phyloP scores from a whole-genome alignment of 169 alveolate genomes.

The Perkinsus olseni region DNA sequence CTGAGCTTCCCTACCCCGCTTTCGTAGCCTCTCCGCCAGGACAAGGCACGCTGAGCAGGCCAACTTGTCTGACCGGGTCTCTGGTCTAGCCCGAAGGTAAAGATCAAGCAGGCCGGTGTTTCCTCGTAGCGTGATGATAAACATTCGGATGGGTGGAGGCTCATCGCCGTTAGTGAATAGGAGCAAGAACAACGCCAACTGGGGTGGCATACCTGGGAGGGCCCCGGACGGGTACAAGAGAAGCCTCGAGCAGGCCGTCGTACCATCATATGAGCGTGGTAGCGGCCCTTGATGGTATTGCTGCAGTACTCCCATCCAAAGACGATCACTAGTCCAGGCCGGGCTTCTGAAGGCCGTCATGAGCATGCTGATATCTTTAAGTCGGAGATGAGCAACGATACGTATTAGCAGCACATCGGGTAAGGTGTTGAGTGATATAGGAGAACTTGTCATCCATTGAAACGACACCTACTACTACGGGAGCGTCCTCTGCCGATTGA shows the following conservation, averaged over 20 bases:
- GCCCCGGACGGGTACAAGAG: not conserved
- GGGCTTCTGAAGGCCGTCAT: not conserved
- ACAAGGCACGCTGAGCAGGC: not conserved
- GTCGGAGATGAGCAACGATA: not conserved
- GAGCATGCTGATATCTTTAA: not conserved
- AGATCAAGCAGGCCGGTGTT: not conserved
- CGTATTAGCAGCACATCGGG: not conserved
- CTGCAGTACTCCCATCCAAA: not conserved
- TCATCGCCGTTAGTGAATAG: not conserved
- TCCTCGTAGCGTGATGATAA: not conserved
- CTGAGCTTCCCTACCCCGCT: too few species aligned
- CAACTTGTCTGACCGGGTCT: not conserved
- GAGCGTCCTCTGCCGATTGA: too few species aligned
- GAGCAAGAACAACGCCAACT: not conserved
- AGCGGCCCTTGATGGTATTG: not conserved
- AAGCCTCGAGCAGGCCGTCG: not conserved
- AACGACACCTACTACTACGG: too few species aligned
- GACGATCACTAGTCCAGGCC: not conserved
- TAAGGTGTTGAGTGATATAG: too few species aligned
- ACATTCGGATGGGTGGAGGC: not conserved
- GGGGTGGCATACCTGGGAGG: not conserved
- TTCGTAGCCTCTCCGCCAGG: not conserved
- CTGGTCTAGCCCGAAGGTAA: not conserved
- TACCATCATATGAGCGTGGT: not conserved
- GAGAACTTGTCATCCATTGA: too few species aligned